These are phyloP conservation scores for Testicularia cyperi DNA, from an alignment of 1,284 basidiomycete genomes.

Conservation along the genomic window DNA sequence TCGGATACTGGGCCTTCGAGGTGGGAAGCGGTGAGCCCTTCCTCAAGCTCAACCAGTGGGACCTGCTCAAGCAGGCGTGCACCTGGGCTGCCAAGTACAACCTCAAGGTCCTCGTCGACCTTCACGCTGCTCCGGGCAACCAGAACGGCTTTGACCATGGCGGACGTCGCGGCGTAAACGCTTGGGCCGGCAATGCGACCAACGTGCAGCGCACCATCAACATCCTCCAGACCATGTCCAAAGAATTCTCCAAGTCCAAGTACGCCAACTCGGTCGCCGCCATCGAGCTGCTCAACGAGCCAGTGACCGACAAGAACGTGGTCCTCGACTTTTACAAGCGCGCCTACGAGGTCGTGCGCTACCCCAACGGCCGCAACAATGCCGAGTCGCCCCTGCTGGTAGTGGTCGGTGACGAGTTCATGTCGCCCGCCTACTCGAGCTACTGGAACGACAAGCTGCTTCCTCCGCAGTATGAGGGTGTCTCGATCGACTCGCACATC, in stretches of 20 bases:
- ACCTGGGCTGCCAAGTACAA: conserved; percentile 75
- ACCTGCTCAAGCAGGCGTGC: conserved; percentile 67
- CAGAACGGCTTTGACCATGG: conserved; percentile 64
- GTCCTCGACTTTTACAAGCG: conserved; percentile 42
- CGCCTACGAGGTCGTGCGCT: conserved; percentile 49
- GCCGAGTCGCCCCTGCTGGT: conserved; percentile 35
- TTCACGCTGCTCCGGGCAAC: conserved; percentile 63
- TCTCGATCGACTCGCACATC: conserved; percentile 70
- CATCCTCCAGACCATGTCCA: conserved; percentile 66
- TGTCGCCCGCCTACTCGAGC: conserved; percentile 65
- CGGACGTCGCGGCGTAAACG: conserved; percentile 70
- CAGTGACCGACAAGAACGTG: conserved; percentile 28
- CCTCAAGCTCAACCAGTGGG: conserved; percentile 74
- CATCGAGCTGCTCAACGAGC: conserved; percentile 55
- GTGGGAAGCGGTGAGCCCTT: conserved; percentile 78
- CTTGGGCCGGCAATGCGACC: conserved; percentile 71
- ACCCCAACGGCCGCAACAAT: conserved; percentile 17
- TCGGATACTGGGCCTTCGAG: conserved; percentile 90
- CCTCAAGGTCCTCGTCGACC: conserved; percentile 78
- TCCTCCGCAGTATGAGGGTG: conserved; percentile 65
- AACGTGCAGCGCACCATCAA: conserved; percentile 73
- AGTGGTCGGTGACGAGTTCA: conserved; percentile 83
- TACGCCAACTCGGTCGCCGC: conserved; percentile 46
- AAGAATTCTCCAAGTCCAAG: conserved; percentile 36
- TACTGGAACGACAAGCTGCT: conserved; percentile 75